phyloP scores from a whole-genome alignment of 768 basidiomycete genomes.

The Collybia sp. region DNA sequence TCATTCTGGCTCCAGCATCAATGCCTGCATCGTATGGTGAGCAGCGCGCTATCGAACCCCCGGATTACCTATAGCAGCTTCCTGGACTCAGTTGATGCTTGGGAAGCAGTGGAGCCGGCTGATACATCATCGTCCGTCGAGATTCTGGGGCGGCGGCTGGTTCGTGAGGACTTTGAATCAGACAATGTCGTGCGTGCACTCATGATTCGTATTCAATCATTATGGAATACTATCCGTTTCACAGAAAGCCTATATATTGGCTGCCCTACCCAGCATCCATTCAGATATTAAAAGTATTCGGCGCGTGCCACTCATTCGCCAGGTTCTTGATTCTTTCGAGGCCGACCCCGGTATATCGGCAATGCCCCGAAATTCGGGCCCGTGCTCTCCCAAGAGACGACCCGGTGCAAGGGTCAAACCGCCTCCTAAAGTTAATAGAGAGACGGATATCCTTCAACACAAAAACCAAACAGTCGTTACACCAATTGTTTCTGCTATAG shows the following conservation, averaged over 20 bases:
- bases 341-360: constrained; percentile 13
- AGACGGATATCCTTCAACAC: constrained; percentile 21
- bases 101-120: constrained; percentile 22
- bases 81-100: constrained; percentile 21
- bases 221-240: neutral
- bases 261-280: constrained; percentile 33
- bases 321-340: constrained; percentile 17
- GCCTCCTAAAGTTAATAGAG: constrained; percentile 5
- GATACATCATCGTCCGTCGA: constrained; percentile 21
- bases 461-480: constrained; percentile 36
- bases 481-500: constrained; percentile 39
- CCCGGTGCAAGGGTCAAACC: constrained; percentile 13
- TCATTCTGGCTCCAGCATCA: constrained; percentile 47
- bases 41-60: constrained; percentile 24
- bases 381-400: constrained; percentile 3
- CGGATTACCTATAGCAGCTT: constrained; percentile 36
- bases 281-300: constrained; percentile 21
- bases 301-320: constrained; percentile 37
- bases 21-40: constrained; percentile 43
- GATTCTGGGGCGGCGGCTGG: constrained; percentile 41
- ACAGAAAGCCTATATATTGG: constrained; percentile 41
- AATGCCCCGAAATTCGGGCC: constrained; percentile 7
- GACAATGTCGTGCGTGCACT: constrained; percentile 39
- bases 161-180: constrained; percentile 34
- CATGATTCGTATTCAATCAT: neutral